Evolutionary conservation across 805 yeast species (phyloP).

Genomic region (Candida tallmaniae): DNA sequence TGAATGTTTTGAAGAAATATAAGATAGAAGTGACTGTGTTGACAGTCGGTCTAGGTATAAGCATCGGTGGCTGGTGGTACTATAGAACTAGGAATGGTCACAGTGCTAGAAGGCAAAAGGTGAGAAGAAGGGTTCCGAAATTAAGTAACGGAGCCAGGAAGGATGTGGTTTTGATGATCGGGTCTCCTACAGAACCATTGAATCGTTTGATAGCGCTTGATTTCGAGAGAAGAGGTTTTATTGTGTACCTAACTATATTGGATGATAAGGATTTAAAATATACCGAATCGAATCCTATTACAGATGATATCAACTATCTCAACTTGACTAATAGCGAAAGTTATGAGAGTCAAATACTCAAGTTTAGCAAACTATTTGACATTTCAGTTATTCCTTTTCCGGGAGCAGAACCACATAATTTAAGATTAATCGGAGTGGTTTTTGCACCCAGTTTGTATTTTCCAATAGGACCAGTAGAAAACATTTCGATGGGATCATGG

Average conservation of each 20-base stretch:
- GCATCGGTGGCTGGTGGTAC: constrained; percentile 10
- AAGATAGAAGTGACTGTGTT: constrained; percentile 13
- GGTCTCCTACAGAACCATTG: constrained; percentile 72
- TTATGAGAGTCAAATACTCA: constrained; percentile 44
- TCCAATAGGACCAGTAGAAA: constrained; percentile 65
- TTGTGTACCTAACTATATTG: constrained; percentile 72
- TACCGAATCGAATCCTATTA: constrained; percentile 51
- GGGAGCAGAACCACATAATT: constrained; percentile 51
- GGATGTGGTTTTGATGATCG: constrained; percentile 71
- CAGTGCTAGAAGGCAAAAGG: background rate
- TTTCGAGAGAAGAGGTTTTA: constrained; percentile 73
- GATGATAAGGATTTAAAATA: constrained; percentile 53
- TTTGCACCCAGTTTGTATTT: constrained; percentile 66
- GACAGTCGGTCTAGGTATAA: constrained; percentile 26
- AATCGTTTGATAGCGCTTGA: constrained; percentile 68
- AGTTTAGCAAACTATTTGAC: constrained; percentile 46
- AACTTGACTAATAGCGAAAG: constrained; percentile 46
- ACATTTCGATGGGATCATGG: constrained; percentile 51
- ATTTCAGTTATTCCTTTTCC: constrained; percentile 56
- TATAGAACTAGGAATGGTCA: background rate
- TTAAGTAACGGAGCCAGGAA: constrained; percentile 67
- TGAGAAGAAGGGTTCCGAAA: constrained; percentile 53
- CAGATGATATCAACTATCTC: constrained; percentile 66
- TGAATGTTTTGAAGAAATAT: constrained; percentile 4
- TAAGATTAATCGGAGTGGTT: constrained; percentile 60